phyloP scores from a whole-genome alignment of 805 yeast genomes.

The Metschnikowia kofuensis region DNA sequence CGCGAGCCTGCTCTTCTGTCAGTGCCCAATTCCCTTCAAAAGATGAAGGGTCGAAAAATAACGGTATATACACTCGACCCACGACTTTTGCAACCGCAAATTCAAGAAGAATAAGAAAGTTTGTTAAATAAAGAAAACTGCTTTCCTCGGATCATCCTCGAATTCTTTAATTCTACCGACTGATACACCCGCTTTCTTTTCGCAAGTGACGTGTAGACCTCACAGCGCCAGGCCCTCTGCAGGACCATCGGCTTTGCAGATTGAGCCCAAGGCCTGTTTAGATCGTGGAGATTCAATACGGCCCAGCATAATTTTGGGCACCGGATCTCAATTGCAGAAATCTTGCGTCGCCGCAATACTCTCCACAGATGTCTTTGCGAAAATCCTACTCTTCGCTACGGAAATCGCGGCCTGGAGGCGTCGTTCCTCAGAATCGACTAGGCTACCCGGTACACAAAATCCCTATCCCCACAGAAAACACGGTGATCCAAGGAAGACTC shows the following conservation, averaged over 20 bases:
- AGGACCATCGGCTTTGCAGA: neutral
- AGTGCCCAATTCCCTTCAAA: too few species aligned
- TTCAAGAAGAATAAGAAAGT: too few species aligned
- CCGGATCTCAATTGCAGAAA: neutral
- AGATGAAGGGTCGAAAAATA: too few species aligned
- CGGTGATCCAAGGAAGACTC: constrained; percentile 10
- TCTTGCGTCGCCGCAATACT: neutral
- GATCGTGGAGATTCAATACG: neutral
- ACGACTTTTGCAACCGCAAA: too few species aligned
- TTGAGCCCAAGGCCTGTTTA: neutral
- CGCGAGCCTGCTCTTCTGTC: too few species aligned
- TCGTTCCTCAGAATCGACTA: constrained; percentile 18
- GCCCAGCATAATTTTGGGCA: neutral
- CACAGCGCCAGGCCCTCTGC: neutral
- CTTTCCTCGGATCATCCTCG: neutral
- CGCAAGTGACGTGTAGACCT: neutral
- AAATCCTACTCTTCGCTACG: constrained; percentile 15
- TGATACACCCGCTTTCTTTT: too few species aligned
- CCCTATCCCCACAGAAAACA: constrained; percentile 13
- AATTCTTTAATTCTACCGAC: too few species aligned
- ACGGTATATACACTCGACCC: too few species aligned
- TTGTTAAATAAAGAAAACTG: too few species aligned
- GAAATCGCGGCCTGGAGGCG: constrained; percentile 16
- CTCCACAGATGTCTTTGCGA: constrained; percentile 4
- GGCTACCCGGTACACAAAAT: constrained; percentile 7